Base-by-base conservation (phyloP, 75 land plant genomes). In the Larix kaempferi region DNA sequence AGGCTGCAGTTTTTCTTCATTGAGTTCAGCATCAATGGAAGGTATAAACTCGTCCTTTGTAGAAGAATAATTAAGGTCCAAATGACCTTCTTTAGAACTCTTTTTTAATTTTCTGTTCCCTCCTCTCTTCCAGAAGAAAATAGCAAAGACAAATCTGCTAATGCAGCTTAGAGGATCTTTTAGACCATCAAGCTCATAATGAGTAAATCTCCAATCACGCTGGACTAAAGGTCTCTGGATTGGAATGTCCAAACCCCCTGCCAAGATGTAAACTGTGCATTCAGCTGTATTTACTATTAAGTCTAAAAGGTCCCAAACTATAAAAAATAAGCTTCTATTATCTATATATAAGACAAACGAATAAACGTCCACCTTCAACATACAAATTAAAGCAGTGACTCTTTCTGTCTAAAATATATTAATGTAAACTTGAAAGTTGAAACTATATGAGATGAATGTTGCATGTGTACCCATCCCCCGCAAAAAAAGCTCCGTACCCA, bases 231-330 rank as follows among this genome's bases (percentile, higher is more conserved):
- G 91, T 35, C 95, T 84, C 69, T 78, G 75, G 56, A 87, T 90
- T 57, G 99, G 98, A 63, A 85, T 83, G 88, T 94, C 99, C 77
- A 96, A 87, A 58, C 99, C 99, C 76, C 99, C 99, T 97, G 92
- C 58, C 57, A 3, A 57, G 16, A 71, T 21, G 56, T 6, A 62
- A 78, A 65, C 21, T 37, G 5, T 15, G 17, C 35, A 16, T 54
- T 56, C 25, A 74, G 23, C 21, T 26, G 23, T 22, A 29, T 19
- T 27, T 23, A 61, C n/a, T 23, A 16, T 54, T 23, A 25, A 54
- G 76, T 27, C 35, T 52, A 19, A 52, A 56, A 56, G 6, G 33
- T 55, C 19, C 57, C 16, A 3, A 71, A 16, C 33, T 39, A 17
- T 15, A 26, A 52, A 60, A 62, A 56, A 4, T 37, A 27, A 35